Evolutionary conservation across 331 rosid species (phyloP), one percentile per base, ranked within the genome.

Genomic region (Arachis monticola): DNA sequence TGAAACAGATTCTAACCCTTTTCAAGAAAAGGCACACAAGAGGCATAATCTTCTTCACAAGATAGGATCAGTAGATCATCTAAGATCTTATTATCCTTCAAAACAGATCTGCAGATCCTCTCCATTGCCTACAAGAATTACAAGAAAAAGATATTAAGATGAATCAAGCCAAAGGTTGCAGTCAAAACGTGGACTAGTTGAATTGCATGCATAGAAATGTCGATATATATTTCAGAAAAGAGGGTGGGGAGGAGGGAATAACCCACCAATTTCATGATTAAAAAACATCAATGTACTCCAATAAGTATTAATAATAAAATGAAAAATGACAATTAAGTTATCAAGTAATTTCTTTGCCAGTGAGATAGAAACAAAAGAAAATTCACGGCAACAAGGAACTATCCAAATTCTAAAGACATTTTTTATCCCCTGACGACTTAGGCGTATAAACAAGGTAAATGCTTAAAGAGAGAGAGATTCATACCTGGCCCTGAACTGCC

Each of bases 401-500:
- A 76, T 41, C 59, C 76, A 69, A 64, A 58, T 64, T 45, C 41
- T 66, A 82, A 47, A 41, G 2, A 53, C 38, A 50, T 50, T 56
- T 52, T 52, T 13, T 4, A 10, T 53, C 35, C 66, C 14, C 10
- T 32, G 63, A 78, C 62, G 61, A 70, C 31, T 12, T 17, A 22
- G 38, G 59, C 30, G 50, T 56, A 76, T 60, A 40, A 64, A 5
- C n/a, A 12, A 12, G 46, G 48, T 72, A 77, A 59, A 58, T 32
- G 62, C 64, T 35, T 35, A 52, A 1, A 30, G 11, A 79, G 42
- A 79, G 42, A 73, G 52, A 81, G 69, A 52, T 60, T 70, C 76
- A 75, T 75, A 92, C 99, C 92, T 90, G 88, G 50, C 99, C 99
- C 60, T 79, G 85, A 61, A 95, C 96, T 50, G 93, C 91, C 77